These are phyloP conservation scores for Lentinula sp. DNA, from an alignment of 768 basidiomycete genomes.

Conservation along the genomic window DNA sequence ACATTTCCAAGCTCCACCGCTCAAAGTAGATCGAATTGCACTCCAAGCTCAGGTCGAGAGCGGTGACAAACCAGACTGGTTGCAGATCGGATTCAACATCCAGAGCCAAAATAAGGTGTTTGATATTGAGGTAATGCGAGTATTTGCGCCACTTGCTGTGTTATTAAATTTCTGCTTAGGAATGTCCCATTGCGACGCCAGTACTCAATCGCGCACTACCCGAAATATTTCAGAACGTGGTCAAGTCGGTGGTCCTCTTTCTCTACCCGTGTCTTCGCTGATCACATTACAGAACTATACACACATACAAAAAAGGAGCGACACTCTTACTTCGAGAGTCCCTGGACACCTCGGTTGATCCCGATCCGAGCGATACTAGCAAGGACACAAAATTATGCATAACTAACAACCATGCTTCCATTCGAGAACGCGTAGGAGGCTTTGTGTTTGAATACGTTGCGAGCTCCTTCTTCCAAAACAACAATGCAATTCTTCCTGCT, in stretches of 20 bases:
- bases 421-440: conserved; percentile 81
- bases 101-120: conserved; percentile 68
- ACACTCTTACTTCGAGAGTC: conserved; percentile 91
- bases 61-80: conserved; percentile 49
- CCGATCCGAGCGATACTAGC: conserved; percentile 12
- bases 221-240: conserved; percentile 57
- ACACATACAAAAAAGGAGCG: conserved; percentile 79
- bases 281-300: conserved; percentile 54
- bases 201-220: conserved; percentile 67
- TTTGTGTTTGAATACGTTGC: conserved; percentile 81
- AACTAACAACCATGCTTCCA: conserved; percentile 71
- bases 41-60: conserved; percentile 17
- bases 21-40: conserved; percentile 17
- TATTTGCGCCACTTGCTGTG: neutral
- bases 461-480: conserved; percentile 97
- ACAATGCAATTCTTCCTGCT: conserved; percentile 84
- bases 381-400: conserved; percentile 67
- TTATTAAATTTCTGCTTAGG: conserved; percentile 35
- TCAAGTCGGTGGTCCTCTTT: conserved; percentile 37
- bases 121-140: conserved; percentile 79
- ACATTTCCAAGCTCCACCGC: conserved; percentile 81
- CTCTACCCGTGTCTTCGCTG: neutral
- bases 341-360: conserved; percentile 25
- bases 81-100: conserved; percentile 86
- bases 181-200: conserved; percentile 87